Conservation (phyloP, 768 basidiomycete genomes). For the Gymnopilus dilepis region DNA sequence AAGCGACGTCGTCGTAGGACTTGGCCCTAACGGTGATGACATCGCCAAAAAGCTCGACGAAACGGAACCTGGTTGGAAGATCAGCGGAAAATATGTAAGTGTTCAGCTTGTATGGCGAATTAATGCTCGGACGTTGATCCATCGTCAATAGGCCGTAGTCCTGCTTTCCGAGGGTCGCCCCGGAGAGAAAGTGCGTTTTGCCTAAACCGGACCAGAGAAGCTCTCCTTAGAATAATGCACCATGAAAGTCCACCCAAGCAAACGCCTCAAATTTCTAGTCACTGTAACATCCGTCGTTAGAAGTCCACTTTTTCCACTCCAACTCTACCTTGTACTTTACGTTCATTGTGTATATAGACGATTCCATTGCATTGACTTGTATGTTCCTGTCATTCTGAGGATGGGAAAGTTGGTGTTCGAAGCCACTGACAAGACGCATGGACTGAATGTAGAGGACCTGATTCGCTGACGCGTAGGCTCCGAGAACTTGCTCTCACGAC, state of each 20-base stretch:
- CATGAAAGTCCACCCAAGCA: too few relatives aligned
- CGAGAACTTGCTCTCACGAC: not conserved
- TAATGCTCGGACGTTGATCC: conserved; percentile 1
- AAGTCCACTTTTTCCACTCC: not conserved
- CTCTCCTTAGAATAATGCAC: not conserved
- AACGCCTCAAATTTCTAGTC: too few relatives aligned
- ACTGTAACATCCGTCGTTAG: not conserved
- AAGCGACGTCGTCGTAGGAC: conserved; percentile 92
- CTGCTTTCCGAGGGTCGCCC: conserved; percentile 88
- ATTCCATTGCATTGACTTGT: not conserved
- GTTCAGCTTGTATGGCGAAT: not conserved
- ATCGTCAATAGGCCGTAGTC: conserved; percentile 71
- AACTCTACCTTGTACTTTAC: not conserved
- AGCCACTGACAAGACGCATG: not conserved
- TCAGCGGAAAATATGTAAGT: conserved; percentile 94
- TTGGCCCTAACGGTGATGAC: conserved; percentile 70
- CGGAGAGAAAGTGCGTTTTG: conserved; percentile 85
- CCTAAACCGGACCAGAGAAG: conserved; percentile 26
- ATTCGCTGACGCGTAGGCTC: conserved; percentile 1
- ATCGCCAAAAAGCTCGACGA: conserved; percentile 82
- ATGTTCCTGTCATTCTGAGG: not conserved
- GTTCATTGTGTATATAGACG: not conserved
- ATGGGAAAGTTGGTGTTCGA: not conserved
- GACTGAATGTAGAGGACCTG: not conserved
- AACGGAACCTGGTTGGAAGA: conserved; percentile 93